Conservation (phyloP, 805 yeast species). For the Cyberlindnera maclurae region DNA sequence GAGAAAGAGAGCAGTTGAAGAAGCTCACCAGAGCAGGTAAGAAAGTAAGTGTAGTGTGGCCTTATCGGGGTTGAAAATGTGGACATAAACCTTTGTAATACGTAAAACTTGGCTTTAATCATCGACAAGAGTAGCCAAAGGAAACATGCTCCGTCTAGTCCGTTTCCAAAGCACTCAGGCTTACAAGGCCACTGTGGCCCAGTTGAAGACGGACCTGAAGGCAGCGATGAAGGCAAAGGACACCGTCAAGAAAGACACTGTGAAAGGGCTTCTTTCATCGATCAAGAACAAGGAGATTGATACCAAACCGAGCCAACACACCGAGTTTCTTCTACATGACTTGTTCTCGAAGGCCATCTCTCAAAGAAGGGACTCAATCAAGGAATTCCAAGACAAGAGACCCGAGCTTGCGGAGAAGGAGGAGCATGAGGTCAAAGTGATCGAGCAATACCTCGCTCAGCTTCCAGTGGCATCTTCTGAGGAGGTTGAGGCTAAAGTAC, state of each 20-base stretch:
- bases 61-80: too few species aligned
- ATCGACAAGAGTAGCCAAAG: too few species aligned
- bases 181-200: conserved; percentile 26
- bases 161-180: conserved; percentile 29
- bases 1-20: conserved; percentile 52
- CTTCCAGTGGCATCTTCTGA: conserved; percentile 45
- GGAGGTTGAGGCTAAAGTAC: conserved; percentile 31
- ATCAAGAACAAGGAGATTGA: conserved; percentile 40
- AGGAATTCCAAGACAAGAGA: conserved; percentile 42
- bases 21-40: too few species aligned
- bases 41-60: too few species aligned
- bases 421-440: conserved; percentile 35
- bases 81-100: too few species aligned
- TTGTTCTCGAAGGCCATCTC: conserved; percentile 36
- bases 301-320: conserved; percentile 25
- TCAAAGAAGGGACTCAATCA: conserved; percentile 44
- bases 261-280: conserved; percentile 34
- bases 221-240: conserved; percentile 42
- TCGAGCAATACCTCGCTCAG: conserved; percentile 31
- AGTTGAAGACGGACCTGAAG: conserved; percentile 38
- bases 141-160: too few species aligned
- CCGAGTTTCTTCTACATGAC: conserved; percentile 31
- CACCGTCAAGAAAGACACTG: conserved; percentile 34
- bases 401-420: conserved; percentile 50
- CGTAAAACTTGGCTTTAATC: too few species aligned